Base-by-base conservation (phyloP, 2,329 filamentous ascomycete species). In the Fusarium secorum region DNA sequence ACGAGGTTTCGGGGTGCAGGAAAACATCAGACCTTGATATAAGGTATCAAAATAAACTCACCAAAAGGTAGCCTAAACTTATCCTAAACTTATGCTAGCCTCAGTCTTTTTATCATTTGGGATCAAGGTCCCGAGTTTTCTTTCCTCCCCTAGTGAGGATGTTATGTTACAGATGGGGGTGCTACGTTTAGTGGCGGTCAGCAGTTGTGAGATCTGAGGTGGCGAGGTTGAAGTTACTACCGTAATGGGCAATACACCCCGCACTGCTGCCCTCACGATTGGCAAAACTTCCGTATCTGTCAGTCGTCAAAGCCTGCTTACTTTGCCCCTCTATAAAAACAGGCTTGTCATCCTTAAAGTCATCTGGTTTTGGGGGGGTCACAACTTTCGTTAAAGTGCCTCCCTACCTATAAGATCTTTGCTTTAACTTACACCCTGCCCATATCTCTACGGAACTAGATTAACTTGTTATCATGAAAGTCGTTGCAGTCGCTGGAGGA, bases 401-500 rank as follows among this genome's bases (percentile, higher is more conserved):
- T n/a, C 13, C 17, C 15, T 13, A 7, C 14, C 24, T n/a, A 17
- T 15, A 26, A 24, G 7, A 11, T 24, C 11, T 6, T 20, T 8
- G 4, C 18, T 2, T 9, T 20, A 1, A 3, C 15, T n/a, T 3
- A 4, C 4, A 9, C 3, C 9, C 1, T 17, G n/a, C 28, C 26
- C 9, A n/a, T 18, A 0, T 17, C 10, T 18, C 10, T 11, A 26
- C 17, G 15, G 4, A 15, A 15, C 7, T 7, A 11, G n/a, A 18
- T 0, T 20, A 10, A 7, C 15, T 0, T 5, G 24, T 14, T 13
- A 64, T 11, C n/a, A 74, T 74, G 68, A 68, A 57, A 32, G 57
- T 64, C 1, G 44, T 75, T 32, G 72, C 65, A 35, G 70, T 73
- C 30, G 70, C 72, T 11, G 72, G 73, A 4, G 73, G 70, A 7